These are phyloP conservation scores for Calophaca sinica DNA, from an alignment of 306 rosid species.

Conservation along the genomic window DNA sequence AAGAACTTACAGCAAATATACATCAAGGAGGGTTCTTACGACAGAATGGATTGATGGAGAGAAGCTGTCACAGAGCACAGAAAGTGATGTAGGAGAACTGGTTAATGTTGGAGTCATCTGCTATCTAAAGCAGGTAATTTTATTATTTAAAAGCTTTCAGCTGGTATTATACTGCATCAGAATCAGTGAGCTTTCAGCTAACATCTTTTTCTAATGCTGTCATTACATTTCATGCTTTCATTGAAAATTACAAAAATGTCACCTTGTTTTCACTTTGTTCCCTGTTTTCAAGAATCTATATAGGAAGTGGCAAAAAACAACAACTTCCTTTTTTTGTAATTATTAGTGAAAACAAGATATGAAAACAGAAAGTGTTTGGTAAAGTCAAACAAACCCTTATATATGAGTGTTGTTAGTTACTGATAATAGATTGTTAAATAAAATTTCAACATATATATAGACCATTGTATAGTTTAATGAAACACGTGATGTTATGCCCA, in stretches of 20 bases:
- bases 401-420: slow-evolving; percentile 3
- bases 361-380: not conserved
- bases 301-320: not conserved
- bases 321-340: not conserved
- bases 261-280: not conserved
- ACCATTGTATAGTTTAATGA: slow-evolving; percentile 25
- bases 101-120: slow-evolving; percentile 99
- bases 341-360: not conserved
- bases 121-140: slow-evolving; percentile 90
- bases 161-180: slow-evolving; percentile 17
- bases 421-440: not conserved
- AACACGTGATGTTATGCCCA: not conserved
- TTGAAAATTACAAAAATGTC: not conserved
- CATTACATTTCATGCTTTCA: slow-evolving; percentile 1
- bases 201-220: slow-evolving; percentile 1
- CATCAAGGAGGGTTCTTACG: slow-evolving; percentile 97
- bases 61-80: slow-evolving; percentile 95
- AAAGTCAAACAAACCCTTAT: not conserved
- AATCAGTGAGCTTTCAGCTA: slow-evolving; percentile 16
- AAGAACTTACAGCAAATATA: slow-evolving; percentile 78
- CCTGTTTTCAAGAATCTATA: not conserved
- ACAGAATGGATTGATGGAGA: slow-evolving; percentile 95
- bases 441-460: not conserved
- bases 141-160: slow-evolving; percentile 29
- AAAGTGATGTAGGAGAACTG: slow-evolving; percentile 93